These are phyloP conservation scores for Ploettnerulaceae sp. DNA, from an alignment of 2,329 filamentous ascomycete species.

Conservation along the genomic window DNA sequence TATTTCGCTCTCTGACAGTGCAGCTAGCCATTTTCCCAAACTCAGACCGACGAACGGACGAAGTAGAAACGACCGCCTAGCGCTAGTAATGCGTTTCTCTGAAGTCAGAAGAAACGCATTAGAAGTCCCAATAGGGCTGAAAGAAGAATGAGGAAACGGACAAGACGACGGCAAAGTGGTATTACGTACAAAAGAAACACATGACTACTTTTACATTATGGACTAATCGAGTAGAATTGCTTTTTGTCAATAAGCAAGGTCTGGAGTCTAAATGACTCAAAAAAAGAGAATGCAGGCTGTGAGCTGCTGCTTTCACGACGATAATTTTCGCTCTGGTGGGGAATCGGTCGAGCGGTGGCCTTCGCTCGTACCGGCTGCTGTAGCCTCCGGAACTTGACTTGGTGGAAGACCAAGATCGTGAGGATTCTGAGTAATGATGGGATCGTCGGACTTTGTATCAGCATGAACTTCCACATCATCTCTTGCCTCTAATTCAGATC, in stretches of 20 bases:
- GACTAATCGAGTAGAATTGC: conserved; percentile 1
- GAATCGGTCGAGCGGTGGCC: conserved; percentile 4
- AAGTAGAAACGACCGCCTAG: neutral
- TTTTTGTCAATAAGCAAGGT: conserved; percentile 1
- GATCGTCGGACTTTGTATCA: conserved; percentile 43
- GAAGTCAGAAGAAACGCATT: too few relatives aligned
- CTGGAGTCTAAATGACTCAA: neutral
- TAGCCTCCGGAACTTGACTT: conserved; percentile 28
- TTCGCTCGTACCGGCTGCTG: conserved; percentile 16
- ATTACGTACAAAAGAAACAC: conserved; percentile 9
- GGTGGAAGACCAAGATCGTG: conserved; percentile 26
- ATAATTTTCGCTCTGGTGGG: conserved; percentile 7
- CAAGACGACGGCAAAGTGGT: conserved; percentile 3
- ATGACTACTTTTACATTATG: conserved; percentile 10
- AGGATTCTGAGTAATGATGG: conserved; percentile 41
- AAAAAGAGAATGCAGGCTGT: neutral
- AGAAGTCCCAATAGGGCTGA: neutral
- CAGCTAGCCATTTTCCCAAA: too few relatives aligned
- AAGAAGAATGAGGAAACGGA: neutral
- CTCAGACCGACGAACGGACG: too few relatives aligned
- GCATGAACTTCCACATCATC: conserved; percentile 45
- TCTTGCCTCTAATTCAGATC: conserved; percentile 38
- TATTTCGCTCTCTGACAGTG: too few relatives aligned
- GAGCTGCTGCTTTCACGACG: conserved; percentile 4
- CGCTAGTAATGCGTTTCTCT: neutral